Conservation (phyloP, 2,329 filamentous ascomycete species). For the Akanthomyces muscarius region DNA sequence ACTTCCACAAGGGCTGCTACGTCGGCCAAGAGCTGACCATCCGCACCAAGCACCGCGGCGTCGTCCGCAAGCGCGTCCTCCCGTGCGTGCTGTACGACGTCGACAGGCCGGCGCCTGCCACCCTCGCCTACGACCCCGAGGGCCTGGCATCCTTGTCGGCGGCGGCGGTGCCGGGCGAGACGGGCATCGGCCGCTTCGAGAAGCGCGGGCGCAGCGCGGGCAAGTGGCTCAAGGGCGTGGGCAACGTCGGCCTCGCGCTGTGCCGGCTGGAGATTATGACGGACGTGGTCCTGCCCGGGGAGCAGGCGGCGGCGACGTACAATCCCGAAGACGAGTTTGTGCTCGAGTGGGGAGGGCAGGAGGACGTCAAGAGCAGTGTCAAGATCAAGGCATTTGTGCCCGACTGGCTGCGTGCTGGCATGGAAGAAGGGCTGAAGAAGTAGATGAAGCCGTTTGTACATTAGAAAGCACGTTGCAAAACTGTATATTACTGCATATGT, state of each 20-base stretch:
- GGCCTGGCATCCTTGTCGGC: conserved; percentile 25
- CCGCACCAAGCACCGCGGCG: conserved; percentile 87
- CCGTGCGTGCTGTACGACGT: conserved; percentile 69
- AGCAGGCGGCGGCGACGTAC: conserved; percentile 60
- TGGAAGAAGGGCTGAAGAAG: conserved; percentile 29
- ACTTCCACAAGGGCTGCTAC: conserved; percentile 96
- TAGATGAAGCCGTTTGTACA: background rate
- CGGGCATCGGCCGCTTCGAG: conserved; percentile 47
- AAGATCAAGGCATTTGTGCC: conserved; percentile 81
- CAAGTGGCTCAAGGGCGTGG: conserved; percentile 73
- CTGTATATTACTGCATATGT: background rate
- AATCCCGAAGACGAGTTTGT: conserved; percentile 60
- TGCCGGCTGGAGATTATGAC: conserved; percentile 92
- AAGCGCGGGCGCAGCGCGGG: conserved; percentile 69
- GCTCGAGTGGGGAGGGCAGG: conserved; percentile 48
- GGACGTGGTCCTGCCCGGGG: conserved; percentile 66
- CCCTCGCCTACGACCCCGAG: conserved; percentile 45
- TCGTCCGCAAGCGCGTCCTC: conserved; percentile 85
- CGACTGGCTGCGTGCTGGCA: conserved; percentile 58
- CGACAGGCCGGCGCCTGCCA: conserved; percentile 34
- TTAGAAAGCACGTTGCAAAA: too few relatives aligned
- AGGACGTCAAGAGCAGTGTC: conserved; percentile 32
- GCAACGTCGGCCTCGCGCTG: conserved; percentile 81
- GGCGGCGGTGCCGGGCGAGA: conserved; percentile 40
- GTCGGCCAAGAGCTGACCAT: conserved; percentile 96